A percentile compares a stretch with the other conserved stretches of the same genome.
Evolutionary conservation across 2,329 filamentous ascomycete species (phyloP).

Genomic region (Xylariales sp.): DNA sequence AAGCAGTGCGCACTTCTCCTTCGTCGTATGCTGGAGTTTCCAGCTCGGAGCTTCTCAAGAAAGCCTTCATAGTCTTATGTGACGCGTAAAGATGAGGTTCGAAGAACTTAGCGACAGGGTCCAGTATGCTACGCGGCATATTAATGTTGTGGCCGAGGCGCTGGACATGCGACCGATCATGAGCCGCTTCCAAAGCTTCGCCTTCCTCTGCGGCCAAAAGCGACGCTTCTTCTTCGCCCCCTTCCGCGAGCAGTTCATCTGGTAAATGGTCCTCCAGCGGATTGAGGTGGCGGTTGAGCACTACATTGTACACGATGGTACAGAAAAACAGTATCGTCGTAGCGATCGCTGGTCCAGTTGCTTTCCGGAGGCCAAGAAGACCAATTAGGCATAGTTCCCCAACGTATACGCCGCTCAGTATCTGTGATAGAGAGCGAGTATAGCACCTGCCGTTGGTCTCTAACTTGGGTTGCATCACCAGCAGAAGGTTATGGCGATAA

Average conservation of each 20-base stretch:
- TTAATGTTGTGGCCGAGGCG: conserved; percentile 16
- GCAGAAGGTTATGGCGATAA: conserved; percentile 72
- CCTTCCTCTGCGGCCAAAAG: conserved; percentile 18
- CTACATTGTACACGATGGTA: conserved; percentile 57
- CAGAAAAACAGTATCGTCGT: conserved; percentile 58
- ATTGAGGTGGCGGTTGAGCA: conserved; percentile 24
- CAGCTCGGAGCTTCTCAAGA: conserved; percentile 14
- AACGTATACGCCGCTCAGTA: conserved; percentile 68
- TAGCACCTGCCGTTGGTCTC: conserved; percentile 72
- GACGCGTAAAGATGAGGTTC: conserved; percentile 23
- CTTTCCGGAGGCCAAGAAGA: conserved; percentile 57
- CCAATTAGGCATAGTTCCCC: conserved; percentile 65
- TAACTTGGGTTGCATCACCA: conserved; percentile 63
- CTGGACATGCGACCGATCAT: conserved; percentile 18
- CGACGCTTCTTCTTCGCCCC: conserved; percentile 17
- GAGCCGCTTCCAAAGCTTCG: conserved; percentile 19
- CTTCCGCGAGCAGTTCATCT: conserved; percentile 16
- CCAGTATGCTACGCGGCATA: conserved; percentile 17
- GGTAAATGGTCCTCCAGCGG: conserved; percentile 26
- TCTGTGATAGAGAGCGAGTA: conserved; percentile 65
- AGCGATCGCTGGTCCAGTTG: conserved; percentile 55
- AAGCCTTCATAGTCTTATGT: conserved; percentile 20
- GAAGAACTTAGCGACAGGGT: conserved; percentile 23
- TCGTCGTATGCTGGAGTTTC: conserved; percentile 20
- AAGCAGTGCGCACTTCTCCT: conserved; percentile 23